These are phyloP conservation scores for Boechera retrofracta DNA, from an alignment of 345 rosid species.

Conservation along the genomic window DNA sequence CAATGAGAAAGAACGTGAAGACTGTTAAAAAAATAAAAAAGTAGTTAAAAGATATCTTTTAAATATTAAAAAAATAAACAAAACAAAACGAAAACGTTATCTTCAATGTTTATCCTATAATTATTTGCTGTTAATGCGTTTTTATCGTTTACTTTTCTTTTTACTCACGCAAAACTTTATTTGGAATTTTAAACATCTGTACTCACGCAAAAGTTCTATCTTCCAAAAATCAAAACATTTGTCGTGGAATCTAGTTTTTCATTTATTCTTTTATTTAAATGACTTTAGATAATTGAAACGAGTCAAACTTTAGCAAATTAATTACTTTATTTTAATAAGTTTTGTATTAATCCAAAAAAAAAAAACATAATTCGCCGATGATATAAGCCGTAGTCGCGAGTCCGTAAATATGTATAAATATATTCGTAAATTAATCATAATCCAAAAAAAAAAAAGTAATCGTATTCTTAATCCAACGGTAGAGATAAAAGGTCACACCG, in stretches of 20 bases:
- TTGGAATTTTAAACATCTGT: neutral
- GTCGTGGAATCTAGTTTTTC: neutral
- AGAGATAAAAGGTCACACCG: slow-evolving; percentile 33
- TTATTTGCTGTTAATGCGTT: slow-evolving; percentile 19
- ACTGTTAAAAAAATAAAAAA: neutral
- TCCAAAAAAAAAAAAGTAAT: neutral
- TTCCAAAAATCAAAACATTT: slow-evolving; percentile 2
- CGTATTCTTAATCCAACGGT: slow-evolving; percentile 22
- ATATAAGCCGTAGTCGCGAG: slow-evolving; percentile 21
- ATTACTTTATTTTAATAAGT: too few relatives aligned
- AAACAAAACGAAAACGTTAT: slow-evolving; percentile 24
- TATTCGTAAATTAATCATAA: neutral
- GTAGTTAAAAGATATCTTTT: neutral
- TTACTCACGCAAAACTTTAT: slow-evolving; percentile 7
- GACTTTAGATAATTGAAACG: neutral
- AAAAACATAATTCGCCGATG: slow-evolving; percentile 11
- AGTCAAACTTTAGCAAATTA: too few relatives aligned
- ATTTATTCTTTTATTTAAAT: neutral
- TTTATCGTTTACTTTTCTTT: slow-evolving; percentile 21
- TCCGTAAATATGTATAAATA: neutral
- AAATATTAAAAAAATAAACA: neutral
- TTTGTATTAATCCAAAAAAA: neutral
- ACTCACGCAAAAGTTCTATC: slow-evolving; percentile 13
- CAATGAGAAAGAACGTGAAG: slow-evolving; percentile 41
- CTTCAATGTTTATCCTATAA: slow-evolving; percentile 22